Base-by-base conservation (phyloP, 2,329 filamentous ascomycete species). In the Phialophora verrucosa region DNA sequence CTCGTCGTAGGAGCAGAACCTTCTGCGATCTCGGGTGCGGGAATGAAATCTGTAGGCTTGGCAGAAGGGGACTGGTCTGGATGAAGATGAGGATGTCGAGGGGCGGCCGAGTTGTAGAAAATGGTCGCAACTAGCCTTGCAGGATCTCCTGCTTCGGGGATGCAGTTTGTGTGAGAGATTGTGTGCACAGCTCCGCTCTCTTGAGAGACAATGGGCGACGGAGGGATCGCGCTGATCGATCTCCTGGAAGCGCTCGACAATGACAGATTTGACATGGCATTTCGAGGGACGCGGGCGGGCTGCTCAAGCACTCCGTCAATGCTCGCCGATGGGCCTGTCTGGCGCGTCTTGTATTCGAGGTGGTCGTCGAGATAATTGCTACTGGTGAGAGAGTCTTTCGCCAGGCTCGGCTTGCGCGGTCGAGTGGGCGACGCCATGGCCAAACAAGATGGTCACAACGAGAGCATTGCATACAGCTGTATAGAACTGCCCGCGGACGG, bases 1-100 rank as follows among this genome's bases (percentile, higher is more conserved):
- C 83, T 82, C 49, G 81, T 75, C 27, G 83, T 83, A 11, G 83
- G 83, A 1, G 82, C 82, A 31, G 80, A 82, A 61, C 83, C 83
- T 62, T 77, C 74, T 10, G 77, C 79, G 25, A 81, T 77, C 49
- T 74, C 74, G 23, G 80, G 80, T 17, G 77, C 72, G 4, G 78
- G 80, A 20, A 81, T 74, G 47, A 73, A 74, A 63, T 81, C 78
- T 38, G 78, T 78, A 17, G 76, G 66, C 2, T 66, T 62, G 25
- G 71, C 69, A 62, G 77, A 76, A 17, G 77, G 76, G 0, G 81
- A 78, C 31, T 79, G 76, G 70, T 84, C 82, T 62, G 83, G 80
- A 69, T 84, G 83, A 38, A 80, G 75, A 74, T 82, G 79, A 53
- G 80, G 77, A 70, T 82, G 79, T 20, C 80, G 70, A 27, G 80